Evolutionary conservation across 805 yeast genomes (phyloP).

Genomic region (Candida chauliodis): DNA sequence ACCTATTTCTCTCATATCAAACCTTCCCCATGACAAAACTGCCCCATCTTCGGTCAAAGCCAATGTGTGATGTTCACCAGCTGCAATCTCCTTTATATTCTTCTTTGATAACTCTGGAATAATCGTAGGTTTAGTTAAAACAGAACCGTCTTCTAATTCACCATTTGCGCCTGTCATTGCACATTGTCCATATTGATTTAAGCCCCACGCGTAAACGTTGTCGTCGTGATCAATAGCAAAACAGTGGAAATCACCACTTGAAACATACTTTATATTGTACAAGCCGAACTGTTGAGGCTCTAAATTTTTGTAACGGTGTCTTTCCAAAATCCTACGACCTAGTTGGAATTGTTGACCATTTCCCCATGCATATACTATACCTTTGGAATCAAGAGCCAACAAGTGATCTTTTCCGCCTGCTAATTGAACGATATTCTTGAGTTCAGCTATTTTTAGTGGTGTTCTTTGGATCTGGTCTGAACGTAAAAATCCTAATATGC

Average conservation of each 20-base stretch:
- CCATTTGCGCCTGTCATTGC: constrained; percentile 62
- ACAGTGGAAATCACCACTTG: constrained; percentile 94
- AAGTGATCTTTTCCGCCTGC: constrained; percentile 94
- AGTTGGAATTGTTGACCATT: constrained; percentile 91
- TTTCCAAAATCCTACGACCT: constrained; percentile 81
- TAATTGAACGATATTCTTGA: constrained; percentile 71
- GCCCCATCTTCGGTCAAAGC: constrained; percentile 72
- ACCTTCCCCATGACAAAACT: constrained; percentile 82
- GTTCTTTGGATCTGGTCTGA: constrained; percentile 54
- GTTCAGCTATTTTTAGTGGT: constrained; percentile 61
- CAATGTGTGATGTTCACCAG: constrained; percentile 93
- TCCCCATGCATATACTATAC: constrained; percentile 95
- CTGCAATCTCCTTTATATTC: constrained; percentile 60
- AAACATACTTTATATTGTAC: constrained; percentile 71
- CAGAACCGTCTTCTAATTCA: constrained; percentile 79
- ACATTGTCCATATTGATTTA: constrained; percentile 96
- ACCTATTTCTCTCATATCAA: constrained; percentile 92
- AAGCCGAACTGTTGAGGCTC: constrained; percentile 85
- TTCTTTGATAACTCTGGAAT: constrained; percentile 62
- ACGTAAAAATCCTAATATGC: constrained; percentile 77
- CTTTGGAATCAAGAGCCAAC: constrained; percentile 76
- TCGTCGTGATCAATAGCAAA: constrained; percentile 81
- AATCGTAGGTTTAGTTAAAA: constrained; percentile 72
- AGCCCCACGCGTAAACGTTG: constrained; percentile 85
- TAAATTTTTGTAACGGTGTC: constrained; percentile 66